Conservation (phyloP, 805 yeast genomes). For the Metschnikowia peoriensis region DNA sequence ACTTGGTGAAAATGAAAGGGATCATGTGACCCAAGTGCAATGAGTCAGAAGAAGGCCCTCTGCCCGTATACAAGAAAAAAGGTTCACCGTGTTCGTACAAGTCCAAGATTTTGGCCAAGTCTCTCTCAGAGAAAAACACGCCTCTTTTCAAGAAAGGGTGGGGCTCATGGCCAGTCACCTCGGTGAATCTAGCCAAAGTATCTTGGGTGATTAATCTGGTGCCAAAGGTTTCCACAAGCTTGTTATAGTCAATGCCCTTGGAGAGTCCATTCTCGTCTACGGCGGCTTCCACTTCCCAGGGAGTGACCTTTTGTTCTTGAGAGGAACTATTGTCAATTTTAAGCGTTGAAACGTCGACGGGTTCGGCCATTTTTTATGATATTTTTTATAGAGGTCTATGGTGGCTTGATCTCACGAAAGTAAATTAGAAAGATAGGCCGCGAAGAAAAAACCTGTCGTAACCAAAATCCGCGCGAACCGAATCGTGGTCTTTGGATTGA, state of each 20-base stretch:
- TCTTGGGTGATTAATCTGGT: constrained; percentile 70
- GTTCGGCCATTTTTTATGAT: constrained; percentile 13
- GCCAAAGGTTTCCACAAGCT: constrained; percentile 83
- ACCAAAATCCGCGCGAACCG: constrained; percentile 1
- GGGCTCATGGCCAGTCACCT: constrained; percentile 86
- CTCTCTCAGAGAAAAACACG: constrained; percentile 88
- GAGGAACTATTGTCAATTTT: constrained; percentile 13
- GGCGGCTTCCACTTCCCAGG: constrained; percentile 99
- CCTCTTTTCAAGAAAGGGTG: constrained; percentile 91
- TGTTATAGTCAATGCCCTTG: constrained; percentile 90
- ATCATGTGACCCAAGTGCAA: constrained; percentile 97
- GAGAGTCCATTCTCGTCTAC: constrained; percentile 84
- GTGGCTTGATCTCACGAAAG: neutral
- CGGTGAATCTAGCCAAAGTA: constrained; percentile 69
- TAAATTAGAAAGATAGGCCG: neutral
- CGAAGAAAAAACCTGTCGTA: neutral
- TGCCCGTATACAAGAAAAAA: constrained; percentile 92
- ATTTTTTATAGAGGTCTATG: neutral
- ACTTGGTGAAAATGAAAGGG: constrained; percentile 92
- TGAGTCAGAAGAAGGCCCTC: constrained; percentile 93
- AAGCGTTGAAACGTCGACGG: constrained; percentile 17
- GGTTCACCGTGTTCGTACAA: constrained; percentile 93
- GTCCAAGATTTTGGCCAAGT: constrained; percentile 73
- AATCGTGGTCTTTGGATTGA: too few relatives aligned
- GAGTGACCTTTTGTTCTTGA: constrained; percentile 57